Evolutionary conservation across 768 basidiomycete genomes (phyloP).

Genomic region (Exidia glandulosa): DNA sequence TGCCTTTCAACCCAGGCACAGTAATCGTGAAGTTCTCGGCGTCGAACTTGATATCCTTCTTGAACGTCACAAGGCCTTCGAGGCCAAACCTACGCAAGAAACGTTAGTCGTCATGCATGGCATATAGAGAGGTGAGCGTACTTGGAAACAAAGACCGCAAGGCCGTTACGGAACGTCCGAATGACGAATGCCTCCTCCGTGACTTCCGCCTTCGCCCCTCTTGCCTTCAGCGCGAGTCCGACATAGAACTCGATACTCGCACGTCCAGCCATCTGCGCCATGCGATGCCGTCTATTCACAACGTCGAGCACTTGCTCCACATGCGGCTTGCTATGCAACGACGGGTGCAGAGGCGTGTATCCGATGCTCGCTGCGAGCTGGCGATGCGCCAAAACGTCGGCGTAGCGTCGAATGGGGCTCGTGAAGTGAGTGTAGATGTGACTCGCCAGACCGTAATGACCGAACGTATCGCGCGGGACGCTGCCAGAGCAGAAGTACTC

Average conservation of each 20-base stretch:
- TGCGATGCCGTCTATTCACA: conserved; percentile 84
- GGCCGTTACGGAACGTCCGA: conserved; percentile 84
- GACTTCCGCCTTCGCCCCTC: conserved; percentile 37
- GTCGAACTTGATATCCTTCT: conserved; percentile 80
- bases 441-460: conserved; percentile 95
- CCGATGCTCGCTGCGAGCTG: conserved; percentile 87
- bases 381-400: conserved; percentile 93
- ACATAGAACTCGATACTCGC: conserved; percentile 98
- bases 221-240: conserved; percentile 75
- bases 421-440: conserved; percentile 98
- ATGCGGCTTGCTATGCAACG: conserved; percentile 77
- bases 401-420: conserved; percentile 93
- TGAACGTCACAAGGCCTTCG: conserved; percentile 91
- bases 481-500: conserved; percentile 98
- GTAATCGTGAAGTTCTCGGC: conserved; percentile 81
- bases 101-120: neutral
- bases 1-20: conserved; percentile 35
- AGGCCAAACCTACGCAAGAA: conserved; percentile 68
- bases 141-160: conserved; percentile 95
- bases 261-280: conserved; percentile 95
- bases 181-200: conserved; percentile 87
- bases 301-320: conserved; percentile 80
- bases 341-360: conserved; percentile 70
- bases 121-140: too few species aligned
- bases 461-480: conserved; percentile 83